phyloP scores from a whole-genome alignment of 768 basidiomycete genomes.

The Paxillus ammoniavirescens region DNA sequence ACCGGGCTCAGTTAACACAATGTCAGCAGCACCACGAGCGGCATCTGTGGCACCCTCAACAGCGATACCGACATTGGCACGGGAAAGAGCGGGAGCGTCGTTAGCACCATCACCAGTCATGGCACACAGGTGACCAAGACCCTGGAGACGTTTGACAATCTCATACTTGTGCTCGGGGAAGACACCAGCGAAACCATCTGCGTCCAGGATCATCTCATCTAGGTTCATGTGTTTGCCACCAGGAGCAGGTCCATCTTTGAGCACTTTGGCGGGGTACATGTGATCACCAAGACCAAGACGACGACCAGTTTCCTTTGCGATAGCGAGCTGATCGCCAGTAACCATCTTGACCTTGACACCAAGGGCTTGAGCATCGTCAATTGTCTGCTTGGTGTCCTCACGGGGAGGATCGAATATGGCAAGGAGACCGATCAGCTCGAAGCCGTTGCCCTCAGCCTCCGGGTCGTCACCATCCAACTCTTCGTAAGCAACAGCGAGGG shows the following conservation, averaged over 20 bases:
- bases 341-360: conserved; percentile 99
- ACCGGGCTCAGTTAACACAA: conserved; percentile 97
- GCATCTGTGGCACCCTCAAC: conserved; percentile 99
- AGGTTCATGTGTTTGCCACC: conserved; percentile 80
- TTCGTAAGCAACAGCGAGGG: conserved; percentile 94
- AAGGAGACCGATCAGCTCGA: conserved; percentile 95
- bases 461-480: conserved; percentile 81
- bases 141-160: conserved; percentile 98
- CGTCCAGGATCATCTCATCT: conserved; percentile 99
- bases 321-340: conserved; percentile 99
- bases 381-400: conserved; percentile 98
- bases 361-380: conserved; percentile 93
- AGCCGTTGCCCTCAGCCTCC: conserved; percentile 92
- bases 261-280: conserved; percentile 99
- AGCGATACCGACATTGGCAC: conserved; percentile 99
- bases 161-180: conserved; percentile 99
- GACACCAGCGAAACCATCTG: conserved; percentile 98
- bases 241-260: conserved; percentile 92
- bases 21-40: conserved; percentile 97
- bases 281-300: conserved; percentile 98
- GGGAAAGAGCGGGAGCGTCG: conserved; percentile 95
- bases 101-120: conserved; percentile 99
- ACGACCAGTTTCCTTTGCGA: conserved; percentile 98
- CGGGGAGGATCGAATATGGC: conserved; percentile 98
- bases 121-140: conserved; percentile 91